These are phyloP conservation scores for Mortierella sp. DNA, from an alignment of 371 early-diverging fungal species.

Conservation along the genomic window DNA sequence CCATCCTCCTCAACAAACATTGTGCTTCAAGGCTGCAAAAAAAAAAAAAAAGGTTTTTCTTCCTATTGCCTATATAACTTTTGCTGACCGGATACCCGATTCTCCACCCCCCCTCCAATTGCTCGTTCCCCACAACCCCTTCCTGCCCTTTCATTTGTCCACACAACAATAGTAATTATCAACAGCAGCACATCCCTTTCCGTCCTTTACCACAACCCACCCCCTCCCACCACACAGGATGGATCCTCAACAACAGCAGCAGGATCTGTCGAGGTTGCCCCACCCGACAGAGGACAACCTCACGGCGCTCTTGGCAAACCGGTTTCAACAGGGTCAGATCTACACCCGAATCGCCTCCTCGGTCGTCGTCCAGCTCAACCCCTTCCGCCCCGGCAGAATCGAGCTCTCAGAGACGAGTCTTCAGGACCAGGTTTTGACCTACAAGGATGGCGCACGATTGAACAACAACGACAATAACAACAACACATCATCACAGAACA, in stretches of 20 bases:
- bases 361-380: conserved; percentile 69
- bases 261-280: conserved; percentile 48
- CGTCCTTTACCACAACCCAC: neutral
- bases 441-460: conserved; percentile 65
- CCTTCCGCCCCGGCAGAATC: conserved; percentile 59
- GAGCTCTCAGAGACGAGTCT: conserved; percentile 73
- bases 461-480: conserved; percentile 55
- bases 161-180: neutral
- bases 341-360: conserved; percentile 77
- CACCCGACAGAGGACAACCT: conserved; percentile 58
- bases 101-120: neutral
- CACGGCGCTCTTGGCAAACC: conserved; percentile 63
- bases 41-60: neutral
- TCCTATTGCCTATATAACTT: too few relatives aligned
- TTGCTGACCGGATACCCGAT: neutral
- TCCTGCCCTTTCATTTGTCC: neutral
- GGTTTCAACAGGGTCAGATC: conserved; percentile 69
- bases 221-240: neutral
- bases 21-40: neutral
- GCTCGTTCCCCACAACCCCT: neutral
- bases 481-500: conserved; percentile 9
- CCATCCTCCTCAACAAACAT: too few relatives aligned
- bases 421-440: conserved; percentile 81
- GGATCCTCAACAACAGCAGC: conserved; percentile 20
- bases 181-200: too few relatives aligned